Base-by-base conservation (phyloP, 2,329 filamentous ascomycete species). In the Lecanicillium sp. region DNA sequence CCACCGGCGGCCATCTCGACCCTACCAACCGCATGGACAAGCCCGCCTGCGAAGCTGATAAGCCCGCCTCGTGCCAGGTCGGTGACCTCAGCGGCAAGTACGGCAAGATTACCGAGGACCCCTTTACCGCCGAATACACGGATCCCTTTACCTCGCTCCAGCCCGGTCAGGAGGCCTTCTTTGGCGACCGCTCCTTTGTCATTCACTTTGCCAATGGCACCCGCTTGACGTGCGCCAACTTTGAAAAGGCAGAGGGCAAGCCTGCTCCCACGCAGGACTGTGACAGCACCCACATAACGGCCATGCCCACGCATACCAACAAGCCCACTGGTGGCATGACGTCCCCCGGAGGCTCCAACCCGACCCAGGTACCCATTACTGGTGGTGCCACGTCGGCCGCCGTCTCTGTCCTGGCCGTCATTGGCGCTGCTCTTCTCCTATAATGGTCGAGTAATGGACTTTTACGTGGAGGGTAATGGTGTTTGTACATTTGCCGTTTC, bases 21-120 rank as follows among this genome's bases (percentile, higher is more conserved):
- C 84, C 85, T 14, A 85, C 71, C 57, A 55, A 68, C 36, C 79
- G 81, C 36, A 77, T 77, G 46, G 77, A 87, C 53, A 60, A 59
- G 2, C 66, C 78, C 4, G 50, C 71, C 5, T 90, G 85, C 61
- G 68, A 87, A 52, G 28, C 61, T 10, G 49, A 55, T 9, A 54
- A 63, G 6, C 80, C 80, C 7, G 60, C 73, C 44, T 79, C 75
- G 9, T 92, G 85, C 65, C 77, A 90, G 61, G 76, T 85, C 10
- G 85, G 86, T 47, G 85, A 90, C 56, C 67, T 88, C 40, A 74
- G 76, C 49, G 85, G 85, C 54, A 90, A 90, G 65, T 66, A 82
- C 51, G 83, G 83, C 45, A 68, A 69, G 44, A 72, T 84, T 51
- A 66, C 59, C 18, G 56, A 59, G 19, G 68, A 71, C 45, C 63